Evolutionary conservation across 1,284 basidiomycete species (phyloP).

Genomic region (Moesziomyces sp.): DNA sequence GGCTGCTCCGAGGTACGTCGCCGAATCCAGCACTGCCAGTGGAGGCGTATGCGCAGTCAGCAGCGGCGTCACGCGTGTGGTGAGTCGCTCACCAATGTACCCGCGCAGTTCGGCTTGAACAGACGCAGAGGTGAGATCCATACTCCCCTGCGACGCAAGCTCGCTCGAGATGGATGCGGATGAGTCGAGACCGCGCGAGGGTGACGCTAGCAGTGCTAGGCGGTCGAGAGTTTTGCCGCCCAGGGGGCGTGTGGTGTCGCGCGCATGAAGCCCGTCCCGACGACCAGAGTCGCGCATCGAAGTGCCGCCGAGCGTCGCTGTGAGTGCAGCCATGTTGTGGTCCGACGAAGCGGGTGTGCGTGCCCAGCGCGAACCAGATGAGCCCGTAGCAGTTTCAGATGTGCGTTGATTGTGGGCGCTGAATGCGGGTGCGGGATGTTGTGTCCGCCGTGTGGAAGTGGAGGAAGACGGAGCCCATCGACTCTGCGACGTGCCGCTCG

Average conservation of each 20-base stretch:
- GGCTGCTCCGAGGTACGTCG: conserved; percentile 4
- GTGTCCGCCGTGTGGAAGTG: neutral
- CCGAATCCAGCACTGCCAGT: conserved; percentile 3
- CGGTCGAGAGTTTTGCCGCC: conserved; percentile 42
- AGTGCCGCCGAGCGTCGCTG: neutral
- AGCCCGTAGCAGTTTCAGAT: neutral
- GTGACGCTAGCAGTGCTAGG: conserved; percentile 43
- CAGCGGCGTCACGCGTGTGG: conserved; percentile 1
- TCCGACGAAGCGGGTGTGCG: neutral
- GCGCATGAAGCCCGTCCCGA: conserved; percentile 12
- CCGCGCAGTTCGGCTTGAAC: conserved; percentile 30
- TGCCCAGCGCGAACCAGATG: neutral
- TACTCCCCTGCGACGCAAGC: conserved; percentile 24
- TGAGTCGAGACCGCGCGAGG: conserved; percentile 42
- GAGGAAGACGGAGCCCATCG: conserved; percentile 20
- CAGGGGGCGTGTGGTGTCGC: conserved; percentile 19
- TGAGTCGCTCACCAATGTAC: conserved; percentile 37
- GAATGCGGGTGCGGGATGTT: neutral
- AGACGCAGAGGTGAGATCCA: conserved; percentile 23
- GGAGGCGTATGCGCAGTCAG: neutral
- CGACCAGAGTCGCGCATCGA: neutral
- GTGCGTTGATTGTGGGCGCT: neutral
- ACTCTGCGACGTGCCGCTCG: conserved; percentile 22
- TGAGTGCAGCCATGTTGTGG: neutral
- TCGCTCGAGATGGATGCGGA: conserved; percentile 14